Conservation (phyloP, 495 filamentous ascomycete genomes). For the Penicillium bialowiezense region DNA sequence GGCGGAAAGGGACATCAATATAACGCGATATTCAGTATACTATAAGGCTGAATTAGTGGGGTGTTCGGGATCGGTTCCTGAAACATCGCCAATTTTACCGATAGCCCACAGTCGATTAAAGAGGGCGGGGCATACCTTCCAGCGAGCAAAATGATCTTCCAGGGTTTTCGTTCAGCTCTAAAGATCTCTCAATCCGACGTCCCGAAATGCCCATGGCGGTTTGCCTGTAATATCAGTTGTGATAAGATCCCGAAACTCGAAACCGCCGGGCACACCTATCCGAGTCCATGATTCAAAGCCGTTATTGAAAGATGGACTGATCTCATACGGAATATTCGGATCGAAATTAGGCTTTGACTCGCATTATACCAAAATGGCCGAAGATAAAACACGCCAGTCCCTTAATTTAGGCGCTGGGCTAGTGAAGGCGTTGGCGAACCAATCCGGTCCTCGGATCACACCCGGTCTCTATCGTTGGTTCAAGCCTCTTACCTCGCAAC, state of each 20-base stretch:
- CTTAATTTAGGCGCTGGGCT: constrained; percentile 2
- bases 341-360: not conserved
- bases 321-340: no score
- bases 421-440: not conserved
- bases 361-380: not conserved
- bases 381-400: not conserved
- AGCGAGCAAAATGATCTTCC: no score
- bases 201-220: no score
- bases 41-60: not conserved
- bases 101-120: not conserved
- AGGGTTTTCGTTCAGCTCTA: no score
- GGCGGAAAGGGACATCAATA: no score
- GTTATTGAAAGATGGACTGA: not conserved
- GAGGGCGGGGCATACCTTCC: no score
- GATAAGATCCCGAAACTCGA: no score
- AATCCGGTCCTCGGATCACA: not conserved
- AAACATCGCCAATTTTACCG: not conserved
- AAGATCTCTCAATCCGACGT: no score
- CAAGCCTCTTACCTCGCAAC: not conserved
- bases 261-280: no score
- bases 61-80: not conserved
- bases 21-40: no score
- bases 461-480: not conserved
- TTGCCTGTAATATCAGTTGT: no score
- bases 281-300: no score